Conservation (phyloP, 495 filamentous ascomycete species). For the Saxophila tyrrhenica region DNA sequence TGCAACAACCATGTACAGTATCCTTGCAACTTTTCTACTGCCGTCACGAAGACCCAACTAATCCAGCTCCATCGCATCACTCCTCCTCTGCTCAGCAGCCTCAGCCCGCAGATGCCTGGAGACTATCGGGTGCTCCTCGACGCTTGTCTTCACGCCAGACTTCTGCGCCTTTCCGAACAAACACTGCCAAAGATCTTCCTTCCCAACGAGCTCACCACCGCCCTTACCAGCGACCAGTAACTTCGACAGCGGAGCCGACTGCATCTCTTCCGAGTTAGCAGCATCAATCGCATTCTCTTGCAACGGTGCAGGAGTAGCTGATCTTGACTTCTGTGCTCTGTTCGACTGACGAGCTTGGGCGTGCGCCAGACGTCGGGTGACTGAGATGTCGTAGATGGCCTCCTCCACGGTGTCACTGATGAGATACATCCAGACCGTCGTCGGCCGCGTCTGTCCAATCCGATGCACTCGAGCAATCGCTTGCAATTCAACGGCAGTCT, state of each 20-base stretch:
- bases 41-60: not conserved
- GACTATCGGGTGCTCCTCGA: conserved; percentile 20
- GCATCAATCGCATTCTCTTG: conserved; percentile 53
- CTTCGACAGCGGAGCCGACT: conserved; percentile 52
- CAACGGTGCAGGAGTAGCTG: conserved; percentile 21
- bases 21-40: too few relatives aligned
- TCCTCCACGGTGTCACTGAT: conserved; percentile 81
- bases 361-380: conserved; percentile 63
- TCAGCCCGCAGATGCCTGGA: conserved; percentile 25
- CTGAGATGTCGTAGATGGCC: conserved; percentile 76
- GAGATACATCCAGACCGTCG: conserved; percentile 92
- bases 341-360: conserved; percentile 39
- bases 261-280: conserved; percentile 72
- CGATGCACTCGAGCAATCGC: conserved; percentile 89
- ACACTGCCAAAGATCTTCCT: conserved; percentile 81
- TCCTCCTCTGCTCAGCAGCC: conserved; percentile 20
- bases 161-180: conserved; percentile 44
- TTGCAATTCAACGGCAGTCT: conserved; percentile 85
- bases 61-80: not conserved
- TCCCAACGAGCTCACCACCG: conserved; percentile 69
- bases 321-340: conserved; percentile 18
- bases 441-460: conserved; percentile 78
- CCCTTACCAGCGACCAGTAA: conserved; percentile 57
- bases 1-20: too few relatives aligned
- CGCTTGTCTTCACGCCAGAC: conserved; percentile 4